These are phyloP conservation scores for Cubamyces sp. DNA, from an alignment of 768 basidiomycete genomes.

Conservation along the genomic window DNA sequence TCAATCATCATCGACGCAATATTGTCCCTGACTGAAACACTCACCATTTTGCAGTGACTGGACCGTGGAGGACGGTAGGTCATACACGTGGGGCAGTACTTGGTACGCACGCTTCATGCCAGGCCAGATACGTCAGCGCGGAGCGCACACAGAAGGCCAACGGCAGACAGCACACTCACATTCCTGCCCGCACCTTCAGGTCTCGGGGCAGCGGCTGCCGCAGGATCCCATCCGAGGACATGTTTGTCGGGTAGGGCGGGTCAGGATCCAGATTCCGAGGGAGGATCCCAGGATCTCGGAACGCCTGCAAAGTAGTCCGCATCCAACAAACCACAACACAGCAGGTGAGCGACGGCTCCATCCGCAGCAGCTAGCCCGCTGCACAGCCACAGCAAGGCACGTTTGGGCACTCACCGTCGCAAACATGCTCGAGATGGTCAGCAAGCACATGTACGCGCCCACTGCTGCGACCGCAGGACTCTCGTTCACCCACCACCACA, in stretches of 20 bases:
- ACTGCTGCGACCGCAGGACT: constrained; percentile 71
- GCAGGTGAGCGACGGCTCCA: constrained; percentile 14
- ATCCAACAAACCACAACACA: constrained; percentile 19
- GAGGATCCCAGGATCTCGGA: constrained; percentile 84
- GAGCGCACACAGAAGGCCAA: background rate
- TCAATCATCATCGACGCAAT: background rate
- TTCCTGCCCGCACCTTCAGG: constrained; percentile 74
- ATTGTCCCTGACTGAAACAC: constrained; percentile 25
- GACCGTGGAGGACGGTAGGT: constrained; percentile 93
- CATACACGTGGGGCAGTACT: constrained; percentile 92
- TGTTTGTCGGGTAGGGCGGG: constrained; percentile 71
- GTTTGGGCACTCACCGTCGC: constrained; percentile 58
- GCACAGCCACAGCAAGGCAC: constrained; percentile 25
- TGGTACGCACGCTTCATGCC: constrained; percentile 76
- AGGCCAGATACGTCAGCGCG: constrained; percentile 5
- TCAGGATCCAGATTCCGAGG: constrained; percentile 86
- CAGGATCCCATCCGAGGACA: constrained; percentile 63
- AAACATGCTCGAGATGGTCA: constrained; percentile 78
- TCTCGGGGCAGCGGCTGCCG: constrained; percentile 79
- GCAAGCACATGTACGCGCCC: constrained; percentile 62
- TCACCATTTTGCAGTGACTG: constrained; percentile 93
- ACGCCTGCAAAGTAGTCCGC: constrained; percentile 52
- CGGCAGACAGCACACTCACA: constrained; percentile 51
- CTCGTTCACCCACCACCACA: constrained; percentile 86
- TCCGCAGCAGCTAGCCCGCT: constrained; percentile 16